Evolutionary conservation across 2,329 filamentous ascomycete genomes (phyloP).

Genomic region (Fragosphaeria purpurea): DNA sequence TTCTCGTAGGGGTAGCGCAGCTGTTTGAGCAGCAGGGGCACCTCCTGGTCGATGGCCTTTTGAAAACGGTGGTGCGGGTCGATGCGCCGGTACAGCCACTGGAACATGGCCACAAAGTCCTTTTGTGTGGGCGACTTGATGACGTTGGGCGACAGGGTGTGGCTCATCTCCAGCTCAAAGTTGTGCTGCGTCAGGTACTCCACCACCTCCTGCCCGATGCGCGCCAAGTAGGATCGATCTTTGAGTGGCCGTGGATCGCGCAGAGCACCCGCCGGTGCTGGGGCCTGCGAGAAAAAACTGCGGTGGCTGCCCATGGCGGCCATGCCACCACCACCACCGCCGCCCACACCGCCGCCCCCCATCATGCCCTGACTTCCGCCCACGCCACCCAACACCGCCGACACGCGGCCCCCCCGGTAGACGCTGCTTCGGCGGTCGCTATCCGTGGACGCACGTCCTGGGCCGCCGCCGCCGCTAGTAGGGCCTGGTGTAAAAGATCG

Average conservation of each 20-base stretch:
- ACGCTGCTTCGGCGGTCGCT: conserved; percentile 71
- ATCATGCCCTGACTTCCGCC: conserved; percentile 56
- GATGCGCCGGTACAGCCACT: conserved; percentile 94
- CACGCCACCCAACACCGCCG: conserved; percentile 47
- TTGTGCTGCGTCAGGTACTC: conserved; percentile 91
- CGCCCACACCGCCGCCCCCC: conserved; percentile 3
- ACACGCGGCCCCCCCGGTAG: conserved; percentile 54
- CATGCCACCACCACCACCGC: conserved; percentile 26
- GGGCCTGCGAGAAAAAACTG: conserved; percentile 88
- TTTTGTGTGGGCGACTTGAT: conserved; percentile 94
- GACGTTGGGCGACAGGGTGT: conserved; percentile 80
- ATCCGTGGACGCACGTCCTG: conserved; percentile 38
- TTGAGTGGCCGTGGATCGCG: conserved; percentile 78
- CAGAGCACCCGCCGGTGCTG: conserved; percentile 70
- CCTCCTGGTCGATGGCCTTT: conserved; percentile 91
- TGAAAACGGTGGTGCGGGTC: conserved; percentile 89
- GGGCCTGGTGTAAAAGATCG: conserved; percentile 58
- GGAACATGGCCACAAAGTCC: conserved; percentile 96
- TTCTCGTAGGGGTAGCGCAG: conserved; percentile 91
- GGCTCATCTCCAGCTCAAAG: conserved; percentile 97
- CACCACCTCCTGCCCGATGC: conserved; percentile 78
- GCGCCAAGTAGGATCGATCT: conserved; percentile 67
- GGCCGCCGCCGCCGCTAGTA: conserved; percentile 9
- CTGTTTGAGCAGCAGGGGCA: conserved; percentile 85
- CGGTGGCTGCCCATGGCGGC: conserved; percentile 55